Evolutionary conservation across 164 flowering plant genomes (phyloP), one percentile per base, ranked within the genome.

Genomic region (Protea cynaroides): DNA sequence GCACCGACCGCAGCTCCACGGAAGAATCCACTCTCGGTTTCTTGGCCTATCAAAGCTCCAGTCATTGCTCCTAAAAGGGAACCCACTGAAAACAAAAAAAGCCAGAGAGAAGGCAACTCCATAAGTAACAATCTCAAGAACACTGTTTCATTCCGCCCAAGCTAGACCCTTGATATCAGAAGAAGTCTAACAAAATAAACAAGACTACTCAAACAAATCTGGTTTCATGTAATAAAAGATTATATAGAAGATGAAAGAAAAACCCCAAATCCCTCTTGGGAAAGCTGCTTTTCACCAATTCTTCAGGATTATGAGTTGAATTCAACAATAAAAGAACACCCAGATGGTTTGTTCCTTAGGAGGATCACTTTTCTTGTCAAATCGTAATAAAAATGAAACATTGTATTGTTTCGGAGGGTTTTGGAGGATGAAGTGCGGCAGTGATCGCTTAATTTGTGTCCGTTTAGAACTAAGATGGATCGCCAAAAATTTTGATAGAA

Each of bases 1-100:
- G 97, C 95, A 52, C 97, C 97, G 64, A 90, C 86, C 6, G 91
- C 94, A 54, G 95, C 92, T 54, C 97, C 95, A 62, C 92, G 71
- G 34, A 86, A 77, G 61, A 90, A 88, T 12, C 97, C 97, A 46
- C 97, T 90, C 69, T 90, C 97, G 0, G 90, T 88, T 62, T 86
- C 97, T 78, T 90, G 95, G 59, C 97, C 95, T 36, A 86, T 84
- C 66, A 88, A 79, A 22, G 95, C 97, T 54, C 97, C 97, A 0
- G 95, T 90, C 83, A 88, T 72, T 25, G 92, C 95, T 57, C 97
- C 97, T 53, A 90, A 67, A 63, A 85, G 54, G 11, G 88, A 86
- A 38, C 97, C 95, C 70, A 88, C 97, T 88, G 84, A 75, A 72
- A 9, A 57, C 44, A 58, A 66, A 40, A 58, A 56, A 22, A 15